A percentile compares a stretch with the other conserved stretches of the same genome.
phyloP scores from a whole-genome alignment of 73 alveolate species.

The Paramecium tetraurelia region DNA sequence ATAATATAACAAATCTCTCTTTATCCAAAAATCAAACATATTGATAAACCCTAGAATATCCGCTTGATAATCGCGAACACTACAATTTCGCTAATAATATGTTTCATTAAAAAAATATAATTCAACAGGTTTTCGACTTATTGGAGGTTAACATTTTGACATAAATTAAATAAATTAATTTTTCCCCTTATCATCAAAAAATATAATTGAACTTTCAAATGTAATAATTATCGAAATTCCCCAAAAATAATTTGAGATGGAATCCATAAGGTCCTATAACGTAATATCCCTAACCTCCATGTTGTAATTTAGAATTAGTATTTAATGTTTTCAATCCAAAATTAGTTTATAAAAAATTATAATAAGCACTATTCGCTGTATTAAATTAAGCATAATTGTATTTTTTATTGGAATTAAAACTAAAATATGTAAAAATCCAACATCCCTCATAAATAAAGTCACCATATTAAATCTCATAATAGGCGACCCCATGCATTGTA shows the following conservation, averaged over 20 bases:
- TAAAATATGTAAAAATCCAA: background rate
- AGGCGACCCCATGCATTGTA: background rate
- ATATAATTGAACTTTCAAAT: background rate
- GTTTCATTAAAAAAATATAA: background rate
- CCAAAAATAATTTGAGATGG: background rate
- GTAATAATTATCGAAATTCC: background rate
- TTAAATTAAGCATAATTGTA: background rate
- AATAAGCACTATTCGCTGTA: background rate
- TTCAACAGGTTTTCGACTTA: background rate
- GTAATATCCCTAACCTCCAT: background rate
- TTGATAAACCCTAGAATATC: background rate
- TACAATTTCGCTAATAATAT: background rate
- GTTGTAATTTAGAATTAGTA: background rate
- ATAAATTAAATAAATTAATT: background rate
- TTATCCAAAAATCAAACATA: background rate
- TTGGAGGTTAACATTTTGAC: background rate
- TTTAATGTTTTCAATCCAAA: background rate
- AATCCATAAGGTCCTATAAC: background rate
- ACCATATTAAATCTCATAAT: background rate
- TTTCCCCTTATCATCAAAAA: background rate
- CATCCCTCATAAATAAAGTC: background rate
- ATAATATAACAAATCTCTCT: no score
- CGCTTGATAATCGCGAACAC: background rate
- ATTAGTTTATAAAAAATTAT: background rate
- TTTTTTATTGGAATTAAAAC: background rate